Base-by-base conservation (phyloP, 306 rosid genomes). In the Fragaria ananassa region DNA sequence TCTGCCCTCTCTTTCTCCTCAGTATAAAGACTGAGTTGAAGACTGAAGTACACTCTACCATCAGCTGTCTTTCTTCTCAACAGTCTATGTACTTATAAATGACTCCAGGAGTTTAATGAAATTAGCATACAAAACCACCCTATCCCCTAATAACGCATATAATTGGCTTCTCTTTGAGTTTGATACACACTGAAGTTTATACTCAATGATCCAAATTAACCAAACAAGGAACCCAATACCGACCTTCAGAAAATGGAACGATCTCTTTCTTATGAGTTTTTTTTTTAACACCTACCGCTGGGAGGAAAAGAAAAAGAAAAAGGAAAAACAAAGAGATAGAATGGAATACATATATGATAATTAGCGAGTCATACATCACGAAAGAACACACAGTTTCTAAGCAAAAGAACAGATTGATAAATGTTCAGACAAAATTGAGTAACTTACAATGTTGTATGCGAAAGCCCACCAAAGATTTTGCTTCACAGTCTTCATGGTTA, bases 381-480 rank as follows among this genome's bases (percentile, higher is more conserved):
- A 4, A 4, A 49, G 8, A 17, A 50, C 56, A 14, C 17, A 17
- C 21, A 50, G 56, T 50, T 17, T 17, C 17, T 50, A 50, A 7
- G 54, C 54, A 49, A 49, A 49, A 49, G 19, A 49, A 49, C 6
- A 3, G 54, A 49, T 19, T 14, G 19, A 49, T 49, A 4, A 13
- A 47, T 47, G 2, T 49, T 53, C 58, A 57, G 65, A 58, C 34
- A 34, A 58, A 58, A 58, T 9, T 10, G 25, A 57, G 17, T 58
- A 58, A 29, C 98, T 89, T 86, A 91, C 98, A 41, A 90, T 91
- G 74, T 94, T 94, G 86, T 94, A 94, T 12, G 88, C 82, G 75
- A 94, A 94, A 85, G 97, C 98, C 98, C 97, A 94, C 93, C 98
- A 92, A 49, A 94, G 97, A 83, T 91, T 94, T 86, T 94, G 97